Base-by-base conservation (phyloP, 345 rosid species). In the Gossypium raimondii region DNA sequence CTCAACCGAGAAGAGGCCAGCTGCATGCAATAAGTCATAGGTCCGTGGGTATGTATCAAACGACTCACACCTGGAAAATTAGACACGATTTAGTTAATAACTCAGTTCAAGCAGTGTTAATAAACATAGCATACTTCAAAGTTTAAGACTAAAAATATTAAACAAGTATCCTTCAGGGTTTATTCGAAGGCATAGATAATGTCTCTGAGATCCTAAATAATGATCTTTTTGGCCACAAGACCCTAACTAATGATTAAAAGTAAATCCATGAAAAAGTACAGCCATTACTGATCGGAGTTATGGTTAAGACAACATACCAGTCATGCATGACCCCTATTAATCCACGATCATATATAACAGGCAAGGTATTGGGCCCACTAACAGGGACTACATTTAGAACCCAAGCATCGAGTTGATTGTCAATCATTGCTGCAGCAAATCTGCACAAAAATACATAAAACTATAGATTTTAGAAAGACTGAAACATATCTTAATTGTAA, bases 11-110 rank as follows among this genome's bases (percentile, higher is more conserved):
- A 95, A 91, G 75, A 95, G 97, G 56, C 91, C 87, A n/a, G 94
- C 88, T 0, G 99, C 98, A 70, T 93, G 98, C 80, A 95, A 56
- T 11, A 95, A 76, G 75, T 95, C 94, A 34, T 93, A 95, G 57
- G 98, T 93, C 88, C 99, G 93, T 56, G 98, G 99, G 73, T 95
- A 95, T 5, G 97, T 95, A 82, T 95, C 98, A 38, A 95, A 91
- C 2, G 98, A 86, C 76, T 95, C 99, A 86, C 99, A 95, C 98
- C 98, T 92, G 88, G 72, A 72, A 66, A 72, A 70, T 20, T 47
- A 34, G 4, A 50, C 12, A 38, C 17, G 65, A 57, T 45, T 69
- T 51, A 51, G 24, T 29, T 56, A 6, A 22, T 20, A 60, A 75
- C 47, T 34, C 27, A 14, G 48, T 61, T 48, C 66, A 76, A 70